Base-by-base conservation (phyloP, 257 asterid species). In the Plantago elongata region DNA sequence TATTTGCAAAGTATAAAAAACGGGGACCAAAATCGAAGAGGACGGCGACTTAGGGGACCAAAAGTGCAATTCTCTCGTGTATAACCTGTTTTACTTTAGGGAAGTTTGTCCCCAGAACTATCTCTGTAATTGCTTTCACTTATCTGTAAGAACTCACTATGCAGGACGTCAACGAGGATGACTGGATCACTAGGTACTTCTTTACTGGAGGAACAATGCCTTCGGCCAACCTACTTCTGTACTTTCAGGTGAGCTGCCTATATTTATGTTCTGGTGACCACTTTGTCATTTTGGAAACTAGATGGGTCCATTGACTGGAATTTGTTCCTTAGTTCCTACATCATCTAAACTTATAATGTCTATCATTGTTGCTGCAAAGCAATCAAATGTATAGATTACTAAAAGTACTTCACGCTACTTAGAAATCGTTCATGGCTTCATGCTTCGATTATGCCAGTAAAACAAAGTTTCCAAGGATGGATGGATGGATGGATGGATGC, bases 181-280 rank as follows among this genome's bases (percentile, higher is more conserved):
- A 92, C 66, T 89, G 96, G 99, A 92, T 92, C 57, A 92, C 97
- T 59, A 77, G 95, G 70, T 86, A 92, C 76, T 92, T 89, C 86
- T 92, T 92, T 61, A 72, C 85, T 5, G 96, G 99, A 30, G 98
- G 98, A 54, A 92, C 95, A 57, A 92, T 92, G 95, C 96, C 97
- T 54, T 77, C 96, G 0, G 96, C 96, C 52, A 80, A 84, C 70
- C 74, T 89, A 71, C 96, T 92, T 63, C 95, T 92, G n/a, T 92
- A 92, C 79, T 92, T 86, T 78, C 99, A 92, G 89, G 97, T 84
- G 43, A 82, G 74, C 51, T 70, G 16, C 54, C 9, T n/a, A 0
- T 18, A 1, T 7, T 30, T 11, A 9, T 30, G 11, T 30, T 4
- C 15, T 11, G 16, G 5, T 11, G 17, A 4, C 27, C 22, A 3